Base-by-base conservation (phyloP, 805 yeast species). In the Starmerella potacharoeniae region DNA sequence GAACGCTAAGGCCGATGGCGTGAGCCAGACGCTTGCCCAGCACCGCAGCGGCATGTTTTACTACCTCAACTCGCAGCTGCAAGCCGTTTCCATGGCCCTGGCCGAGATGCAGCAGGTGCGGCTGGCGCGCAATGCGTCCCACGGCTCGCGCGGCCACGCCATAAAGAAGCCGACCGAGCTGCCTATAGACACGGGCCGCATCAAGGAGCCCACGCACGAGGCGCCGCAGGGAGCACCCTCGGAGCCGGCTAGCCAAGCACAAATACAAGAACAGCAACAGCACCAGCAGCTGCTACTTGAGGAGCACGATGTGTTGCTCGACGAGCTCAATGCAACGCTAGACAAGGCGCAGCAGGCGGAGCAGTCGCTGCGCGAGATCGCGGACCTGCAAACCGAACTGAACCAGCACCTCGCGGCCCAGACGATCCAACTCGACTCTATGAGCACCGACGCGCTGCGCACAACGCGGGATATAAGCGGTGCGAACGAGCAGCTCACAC, bases 381-480 rank as follows among this genome's bases (percentile, higher is more conserved):
- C 89, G 0, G 78, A 82, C 53, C 68, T 90, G 58, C 91, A 89
- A 64, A 74, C 82, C 29, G 93, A 86, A 64, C 73, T 89, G 53
- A 76, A 86, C 11, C 73, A 82, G 53, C 95, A 90, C 65, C 72
- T 89, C 49, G 78, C 79, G 29, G 68, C 79, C 1, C 97, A 89
- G 68, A 80, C 84, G 6, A 84, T 83, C 52, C 82, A 79, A 65
- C 84, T 89, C 14, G 74, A 77, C 50, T 72, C 74, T 41, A 71
- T 89, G 58, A 68, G 81, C 49, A 83, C 82, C 56, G 82, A 82
- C 57, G 90, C 86, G 57, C 81, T 80, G 57, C 80, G 80, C 58
- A 79, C 86, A 1, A 78, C 80, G 53, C 62, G 75, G 6, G 88
- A 89, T 58, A 79, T 89, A 28, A 70, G 71, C 22, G 73, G 77